Conservation (phyloP, 306 rosid species). For the Acmispon strigosus region DNA sequence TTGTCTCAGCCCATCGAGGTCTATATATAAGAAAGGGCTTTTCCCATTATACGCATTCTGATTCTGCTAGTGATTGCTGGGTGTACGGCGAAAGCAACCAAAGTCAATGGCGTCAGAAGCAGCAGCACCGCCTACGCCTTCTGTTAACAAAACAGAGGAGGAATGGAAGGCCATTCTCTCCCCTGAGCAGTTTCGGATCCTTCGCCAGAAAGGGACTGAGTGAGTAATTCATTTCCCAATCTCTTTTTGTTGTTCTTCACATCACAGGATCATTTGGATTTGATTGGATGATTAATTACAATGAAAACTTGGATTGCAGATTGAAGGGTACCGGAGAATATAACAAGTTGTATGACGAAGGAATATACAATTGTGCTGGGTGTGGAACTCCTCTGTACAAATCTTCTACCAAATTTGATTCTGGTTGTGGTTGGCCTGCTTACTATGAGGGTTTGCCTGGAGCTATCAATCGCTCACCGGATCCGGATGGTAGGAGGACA, state of each 20-base stretch:
- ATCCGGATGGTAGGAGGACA: slow-evolving; percentile 85
- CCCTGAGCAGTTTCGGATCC: slow-evolving; percentile 77
- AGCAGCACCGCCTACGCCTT: too few relatives aligned
- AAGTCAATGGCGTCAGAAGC: slow-evolving; percentile 28
- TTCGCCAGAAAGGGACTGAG: slow-evolving; percentile 78
- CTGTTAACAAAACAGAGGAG: slow-evolving; percentile 58
- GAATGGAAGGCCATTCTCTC: slow-evolving; percentile 75
- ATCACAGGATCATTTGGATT: too few relatives aligned
- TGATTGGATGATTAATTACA: too few relatives aligned
- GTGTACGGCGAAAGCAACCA: background rate
- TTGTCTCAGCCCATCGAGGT: too few relatives aligned
- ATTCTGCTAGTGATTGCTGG: too few relatives aligned
- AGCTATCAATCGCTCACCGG: slow-evolving; percentile 65
- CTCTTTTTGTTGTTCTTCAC: background rate
- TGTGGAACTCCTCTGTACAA: slow-evolving; percentile 80
- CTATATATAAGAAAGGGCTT: too few relatives aligned
- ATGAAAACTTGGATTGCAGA: slow-evolving; percentile 35
- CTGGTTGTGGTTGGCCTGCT: slow-evolving; percentile 99
- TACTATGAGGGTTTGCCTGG: slow-evolving; percentile 87
- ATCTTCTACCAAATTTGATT: slow-evolving; percentile 70
- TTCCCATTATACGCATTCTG: too few relatives aligned
- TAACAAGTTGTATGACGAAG: slow-evolving; percentile 68
- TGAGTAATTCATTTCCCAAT: slow-evolving; percentile 45
- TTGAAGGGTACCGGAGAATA: slow-evolving; percentile 70
- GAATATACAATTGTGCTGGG: slow-evolving; percentile 70